Base-by-base conservation (phyloP, 495 filamentous ascomycete species). In the Immersiella caudata region DNA sequence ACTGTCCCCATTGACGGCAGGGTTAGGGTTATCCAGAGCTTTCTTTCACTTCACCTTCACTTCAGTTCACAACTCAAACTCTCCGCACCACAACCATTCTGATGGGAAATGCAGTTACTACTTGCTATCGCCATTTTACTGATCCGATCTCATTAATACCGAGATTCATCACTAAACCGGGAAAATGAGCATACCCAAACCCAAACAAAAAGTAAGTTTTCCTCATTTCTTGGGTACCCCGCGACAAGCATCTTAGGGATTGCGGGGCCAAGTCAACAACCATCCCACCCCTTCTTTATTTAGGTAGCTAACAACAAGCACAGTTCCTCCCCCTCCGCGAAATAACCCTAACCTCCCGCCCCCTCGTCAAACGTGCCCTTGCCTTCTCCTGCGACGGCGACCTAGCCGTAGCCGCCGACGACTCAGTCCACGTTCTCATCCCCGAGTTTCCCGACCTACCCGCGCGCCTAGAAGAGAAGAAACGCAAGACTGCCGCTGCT, bases 301-400 rank as follows among this genome's bases (percentile, higher is more conserved):
- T n/a, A n/a, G n/a, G n/a, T n/a, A 22, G 54, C 67, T 69, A 52
- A 73, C 65, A n/a, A 60, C 29, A 20, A 11, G 9, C 36, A n/a
- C 46, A 79, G 67, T 70, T 73, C 46, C 76, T 81, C 4, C 80
- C 82, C 0, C 71, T 84, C 5, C 77, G 79, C 21, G 76, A 82
- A 20, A 75, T 84, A 46, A 75, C 69, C n/a, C 75, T 84, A 11
- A 74, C 71, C 29, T 78, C 79, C 0, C 70, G 78, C 9, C 80
- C 81, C 2, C 66, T 79, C 36, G 76, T 79, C 58, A 81, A 78
- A 33, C 81, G 82, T 54, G 79, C 80, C 54, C 72, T 84, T 40
- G 74, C 73, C 29, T 84, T 82, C 74, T 84, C 82, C 20, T 81
- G 80, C 64, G 82, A 84, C 58, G 77, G 78, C 33, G 82, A 84